Conservation (phyloP, 805 yeast species). For the Sugiyamaella smithiae region DNA sequence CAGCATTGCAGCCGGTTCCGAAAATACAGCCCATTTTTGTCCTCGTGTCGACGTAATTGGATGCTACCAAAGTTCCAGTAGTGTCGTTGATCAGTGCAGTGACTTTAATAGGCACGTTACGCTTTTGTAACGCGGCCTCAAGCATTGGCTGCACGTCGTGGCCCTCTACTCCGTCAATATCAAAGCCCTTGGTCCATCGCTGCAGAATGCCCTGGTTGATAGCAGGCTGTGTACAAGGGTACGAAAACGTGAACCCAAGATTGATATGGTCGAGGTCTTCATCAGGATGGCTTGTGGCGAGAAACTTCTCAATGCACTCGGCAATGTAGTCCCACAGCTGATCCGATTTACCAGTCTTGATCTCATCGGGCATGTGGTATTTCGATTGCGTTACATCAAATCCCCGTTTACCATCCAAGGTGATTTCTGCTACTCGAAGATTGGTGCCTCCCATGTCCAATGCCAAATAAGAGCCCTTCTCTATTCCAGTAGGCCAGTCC, state of each 20-base stretch:
- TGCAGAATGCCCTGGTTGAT: constrained; percentile 85
- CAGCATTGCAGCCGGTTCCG: constrained; percentile 98
- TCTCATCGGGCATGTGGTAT: constrained; percentile 68
- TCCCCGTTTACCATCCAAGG: constrained; percentile 75
- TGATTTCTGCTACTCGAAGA: constrained; percentile 86
- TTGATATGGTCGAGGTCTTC: constrained; percentile 54
- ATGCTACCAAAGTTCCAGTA: constrained; percentile 94
- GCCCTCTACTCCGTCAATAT: constrained; percentile 90
- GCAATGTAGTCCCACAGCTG: constrained; percentile 87
- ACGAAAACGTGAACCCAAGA: constrained; percentile 92
- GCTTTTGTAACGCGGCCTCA: constrained; percentile 65
- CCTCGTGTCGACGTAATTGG: constrained; percentile 83
- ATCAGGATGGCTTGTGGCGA: constrained; percentile 56
- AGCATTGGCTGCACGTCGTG: constrained; percentile 91
- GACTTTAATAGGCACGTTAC: constrained; percentile 73
- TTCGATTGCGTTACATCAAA: constrained; percentile 87
- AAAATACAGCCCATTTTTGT: constrained; percentile 93
- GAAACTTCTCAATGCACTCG: constrained; percentile 66
- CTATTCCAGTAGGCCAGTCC: constrained; percentile 89
- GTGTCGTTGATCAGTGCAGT: constrained; percentile 96
- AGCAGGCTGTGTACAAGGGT: constrained; percentile 70
- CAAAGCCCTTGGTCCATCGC: constrained; percentile 98
- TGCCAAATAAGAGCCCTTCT: constrained; percentile 85
- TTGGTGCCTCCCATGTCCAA: constrained; percentile 98
- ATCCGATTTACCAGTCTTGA: constrained; percentile 75